Evolutionary conservation across 169 alveolate species (phyloP).

Genomic region (Eimeria acervulina): DNA sequence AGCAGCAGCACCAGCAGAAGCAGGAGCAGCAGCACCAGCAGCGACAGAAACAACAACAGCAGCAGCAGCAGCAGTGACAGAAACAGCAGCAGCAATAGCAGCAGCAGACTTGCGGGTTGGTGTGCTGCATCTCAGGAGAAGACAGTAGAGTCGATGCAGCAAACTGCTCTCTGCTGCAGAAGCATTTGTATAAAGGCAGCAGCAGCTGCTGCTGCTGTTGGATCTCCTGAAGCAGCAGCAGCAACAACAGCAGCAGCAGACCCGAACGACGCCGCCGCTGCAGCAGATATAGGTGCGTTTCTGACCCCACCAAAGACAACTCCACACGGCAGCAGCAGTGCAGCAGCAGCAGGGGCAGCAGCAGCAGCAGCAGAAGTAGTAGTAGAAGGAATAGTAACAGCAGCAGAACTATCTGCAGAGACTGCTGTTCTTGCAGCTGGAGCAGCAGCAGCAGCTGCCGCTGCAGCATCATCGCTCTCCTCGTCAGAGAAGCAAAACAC

Average conservation of each 20-base stretch:
- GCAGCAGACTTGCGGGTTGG: too few species aligned
- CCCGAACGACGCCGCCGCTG: neutral
- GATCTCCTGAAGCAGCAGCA: too few species aligned
- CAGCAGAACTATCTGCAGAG: neutral
- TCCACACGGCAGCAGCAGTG: too few species aligned
- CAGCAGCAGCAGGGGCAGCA: too few species aligned
- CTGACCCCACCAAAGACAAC: neutral
- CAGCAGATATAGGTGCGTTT: too few species aligned
- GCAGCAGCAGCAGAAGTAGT: neutral
- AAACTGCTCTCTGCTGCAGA: neutral
- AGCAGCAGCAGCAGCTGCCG: constrained; percentile 3
- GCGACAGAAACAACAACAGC: constrained; percentile 6
- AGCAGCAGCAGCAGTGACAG: constrained; percentile 3
- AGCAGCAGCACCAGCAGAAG: neutral
- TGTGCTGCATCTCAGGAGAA: too few species aligned
- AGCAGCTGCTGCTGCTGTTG: constrained; percentile 9
- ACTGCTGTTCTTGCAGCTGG: neutral
- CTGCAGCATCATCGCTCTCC: neutral
- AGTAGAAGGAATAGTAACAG: too few species aligned
- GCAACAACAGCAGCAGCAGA: too few species aligned
- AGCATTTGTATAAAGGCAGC: neutral
- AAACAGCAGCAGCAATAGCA: constrained; percentile 7
- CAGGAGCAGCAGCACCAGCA: constrained; percentile 8
- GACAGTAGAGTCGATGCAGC: too few species aligned
- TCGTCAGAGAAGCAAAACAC: neutral